phyloP scores from a whole-genome alignment of 1,284 basidiomycete species.

The Pholiota adiposa region DNA sequence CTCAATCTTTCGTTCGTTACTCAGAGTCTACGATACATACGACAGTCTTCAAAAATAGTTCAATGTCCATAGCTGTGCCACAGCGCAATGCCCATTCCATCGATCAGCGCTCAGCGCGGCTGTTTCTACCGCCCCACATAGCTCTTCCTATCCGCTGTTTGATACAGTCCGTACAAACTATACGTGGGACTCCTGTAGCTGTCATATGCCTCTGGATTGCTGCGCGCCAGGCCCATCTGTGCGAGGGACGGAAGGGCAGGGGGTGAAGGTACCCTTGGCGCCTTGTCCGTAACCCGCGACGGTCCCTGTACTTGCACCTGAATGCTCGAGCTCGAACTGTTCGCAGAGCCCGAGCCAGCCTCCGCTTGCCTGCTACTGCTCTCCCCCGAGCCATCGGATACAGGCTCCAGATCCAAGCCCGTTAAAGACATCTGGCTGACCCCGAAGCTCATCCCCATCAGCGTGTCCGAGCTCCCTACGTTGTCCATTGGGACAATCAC shows the following conservation, averaged over 20 bases:
- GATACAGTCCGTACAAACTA: constrained; percentile 78
- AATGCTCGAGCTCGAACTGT: constrained; percentile 6
- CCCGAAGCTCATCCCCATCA: constrained; percentile 32
- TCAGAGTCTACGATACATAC: constrained; percentile 13
- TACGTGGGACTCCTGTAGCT: constrained; percentile 80
- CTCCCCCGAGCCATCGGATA: background rate
- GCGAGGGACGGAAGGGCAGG: constrained; percentile 73
- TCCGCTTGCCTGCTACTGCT: background rate
- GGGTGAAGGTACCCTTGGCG: constrained; percentile 79
- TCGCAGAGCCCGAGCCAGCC: background rate
- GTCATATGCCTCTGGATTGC: constrained; percentile 60
- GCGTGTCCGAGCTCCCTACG: constrained; percentile 12
- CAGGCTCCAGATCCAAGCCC: constrained; percentile 19
- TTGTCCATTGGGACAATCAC: constrained; percentile 19
- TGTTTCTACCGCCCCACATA: constrained; percentile 31
- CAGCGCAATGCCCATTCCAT: background rate
- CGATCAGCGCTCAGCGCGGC: background rate
- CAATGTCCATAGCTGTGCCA: background rate
- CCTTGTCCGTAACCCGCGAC: constrained; percentile 52
- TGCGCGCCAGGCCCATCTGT: constrained; percentile 74
- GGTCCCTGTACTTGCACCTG: constrained; percentile 1
- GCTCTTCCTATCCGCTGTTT: constrained; percentile 60
- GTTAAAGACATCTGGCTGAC: constrained; percentile 31
- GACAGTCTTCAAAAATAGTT: background rate
- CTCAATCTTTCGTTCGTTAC: background rate